Evolutionary conservation across 2,329 filamentous ascomycete genomes (phyloP), one percentile per base, ranked within the genome.

Genomic region (Epichloe festucae): DNA sequence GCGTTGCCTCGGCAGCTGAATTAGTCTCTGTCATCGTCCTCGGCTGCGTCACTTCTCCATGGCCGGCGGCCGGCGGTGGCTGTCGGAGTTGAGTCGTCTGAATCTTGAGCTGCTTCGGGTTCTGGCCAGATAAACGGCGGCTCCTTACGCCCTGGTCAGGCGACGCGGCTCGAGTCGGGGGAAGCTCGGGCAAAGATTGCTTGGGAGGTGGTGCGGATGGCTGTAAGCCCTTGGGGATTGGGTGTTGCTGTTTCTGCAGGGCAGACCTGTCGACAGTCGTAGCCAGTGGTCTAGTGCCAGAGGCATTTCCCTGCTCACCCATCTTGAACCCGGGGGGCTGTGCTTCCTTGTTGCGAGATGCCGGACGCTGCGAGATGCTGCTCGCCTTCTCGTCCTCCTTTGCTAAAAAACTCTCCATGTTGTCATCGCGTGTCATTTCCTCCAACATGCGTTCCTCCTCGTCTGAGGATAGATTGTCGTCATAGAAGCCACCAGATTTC

Each of bases 261-360:
- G 63, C 50, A 15, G 63, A 60, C 51, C 68, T 75, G 65, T 94
- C 88, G 31, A 81, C 78, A 38, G 93, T 82, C 0, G 85, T 87
- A 2, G 87, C 87, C 8, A 63, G 57, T 4, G 65, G 62, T 27
- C 79, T 81, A 47, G 79, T 75, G 2, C 84, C 85, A 10, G 39
- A 23, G 4, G 45, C 35, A 15, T 48, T 42, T n/a, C 23, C 49
- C 7, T 50, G 45, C 11, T 52, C 81, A 58, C 81, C 77, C 7
- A 88, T 90, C 63, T 85, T 90, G 63, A 89, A 84, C 83, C 86
- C 91, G 12, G 87, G 88, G 12, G 87, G 88, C 55, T 80, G 80
- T 51, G 79, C 78, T n/a, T 87, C 89, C 57, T 84, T 77, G 14
- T 81, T 81, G 69, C 86, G 94, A 1, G 87, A 91, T n/a, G 27